These are phyloP conservation scores for Rosa persica DNA, from an alignment of 306 rosid species.

Conservation along the genomic window DNA sequence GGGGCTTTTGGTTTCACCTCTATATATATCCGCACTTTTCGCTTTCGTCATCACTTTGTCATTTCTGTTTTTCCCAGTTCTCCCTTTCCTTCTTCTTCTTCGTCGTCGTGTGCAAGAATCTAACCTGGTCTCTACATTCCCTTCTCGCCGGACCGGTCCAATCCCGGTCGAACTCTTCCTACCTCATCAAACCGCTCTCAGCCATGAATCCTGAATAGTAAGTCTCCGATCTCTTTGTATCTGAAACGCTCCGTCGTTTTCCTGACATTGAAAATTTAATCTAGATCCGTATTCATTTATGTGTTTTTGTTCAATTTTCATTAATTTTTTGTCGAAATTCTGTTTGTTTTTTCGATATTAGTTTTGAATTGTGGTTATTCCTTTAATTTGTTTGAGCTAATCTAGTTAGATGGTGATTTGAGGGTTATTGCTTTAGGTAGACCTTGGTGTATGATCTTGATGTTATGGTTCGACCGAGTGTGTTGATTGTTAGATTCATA, in stretches of 20 bases:
- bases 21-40: constrained; percentile 2
- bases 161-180: constrained; percentile 32
- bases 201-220: constrained; percentile 60
- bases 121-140: neutral
- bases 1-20: neutral
- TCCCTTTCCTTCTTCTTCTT: neutral
- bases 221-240: constrained; percentile 20
- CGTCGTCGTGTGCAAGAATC: neutral
- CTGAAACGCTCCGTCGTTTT: neutral
- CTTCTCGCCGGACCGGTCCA: constrained; percentile 29
- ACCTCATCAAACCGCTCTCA: constrained; percentile 14
- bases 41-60: constrained; percentile 16
- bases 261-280: neutral
- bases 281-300: constrained; percentile 18
- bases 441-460: neutral
- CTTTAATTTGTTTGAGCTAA: neutral
- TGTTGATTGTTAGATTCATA: neutral
- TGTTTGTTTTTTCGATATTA: neutral
- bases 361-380: neutral
- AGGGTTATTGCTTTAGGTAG: neutral
- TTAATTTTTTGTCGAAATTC: neutral
- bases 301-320: neutral
- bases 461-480: neutral
- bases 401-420: neutral
- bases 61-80: neutral